phyloP scores from a whole-genome alignment of 2,329 filamentous ascomycete species.

The Ascochyta fabae region DNA sequence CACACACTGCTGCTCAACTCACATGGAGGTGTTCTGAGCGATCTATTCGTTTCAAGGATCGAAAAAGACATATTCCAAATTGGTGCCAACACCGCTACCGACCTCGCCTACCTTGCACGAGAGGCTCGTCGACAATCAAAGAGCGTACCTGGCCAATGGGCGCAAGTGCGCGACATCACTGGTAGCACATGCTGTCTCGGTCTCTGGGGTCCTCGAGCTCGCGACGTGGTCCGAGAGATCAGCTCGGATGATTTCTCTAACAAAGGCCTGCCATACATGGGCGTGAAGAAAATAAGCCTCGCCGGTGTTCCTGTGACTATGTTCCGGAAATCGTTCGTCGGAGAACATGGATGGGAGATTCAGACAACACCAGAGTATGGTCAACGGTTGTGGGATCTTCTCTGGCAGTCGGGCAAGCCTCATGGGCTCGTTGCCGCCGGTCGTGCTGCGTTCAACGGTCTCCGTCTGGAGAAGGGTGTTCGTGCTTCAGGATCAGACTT shows the following conservation, averaged over 20 bases:
- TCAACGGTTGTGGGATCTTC: slow-evolving; percentile 63
- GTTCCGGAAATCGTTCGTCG: slow-evolving; percentile 65
- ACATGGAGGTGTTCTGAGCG: slow-evolving; percentile 62
- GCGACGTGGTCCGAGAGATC: slow-evolving; percentile 58
- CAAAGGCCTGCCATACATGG: slow-evolving; percentile 58
- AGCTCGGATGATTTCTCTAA: slow-evolving; percentile 57
- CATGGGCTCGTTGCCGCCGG: slow-evolving; percentile 66
- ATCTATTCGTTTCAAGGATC: slow-evolving; percentile 63
- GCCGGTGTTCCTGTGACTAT: slow-evolving; percentile 63
- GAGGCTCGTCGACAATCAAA: slow-evolving; percentile 60
- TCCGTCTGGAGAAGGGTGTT: slow-evolving; percentile 67
- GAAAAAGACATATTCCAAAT: slow-evolving; percentile 61
- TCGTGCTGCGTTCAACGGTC: slow-evolving; percentile 62
- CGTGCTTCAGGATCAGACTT: slow-evolving; percentile 65
- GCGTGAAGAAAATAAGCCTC: slow-evolving; percentile 58
- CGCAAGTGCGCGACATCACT: slow-evolving; percentile 65
- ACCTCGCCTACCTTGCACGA: slow-evolving; percentile 61
- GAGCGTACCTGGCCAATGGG: slow-evolving; percentile 51
- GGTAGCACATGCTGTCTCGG: slow-evolving; percentile 66
- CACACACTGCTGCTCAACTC: slow-evolving; percentile 64
- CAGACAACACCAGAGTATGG: slow-evolving; percentile 66
- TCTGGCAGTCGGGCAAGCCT: slow-evolving; percentile 61
- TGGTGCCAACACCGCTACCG: slow-evolving; percentile 62
- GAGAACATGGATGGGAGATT: slow-evolving; percentile 68
- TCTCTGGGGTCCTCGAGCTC: slow-evolving; percentile 66